A percentile compares a stretch with the other conserved stretches of the same genome.
Evolutionary conservation across 345 rosid genomes (phyloP).

Genomic region (Eucalyptus melliodora): DNA sequence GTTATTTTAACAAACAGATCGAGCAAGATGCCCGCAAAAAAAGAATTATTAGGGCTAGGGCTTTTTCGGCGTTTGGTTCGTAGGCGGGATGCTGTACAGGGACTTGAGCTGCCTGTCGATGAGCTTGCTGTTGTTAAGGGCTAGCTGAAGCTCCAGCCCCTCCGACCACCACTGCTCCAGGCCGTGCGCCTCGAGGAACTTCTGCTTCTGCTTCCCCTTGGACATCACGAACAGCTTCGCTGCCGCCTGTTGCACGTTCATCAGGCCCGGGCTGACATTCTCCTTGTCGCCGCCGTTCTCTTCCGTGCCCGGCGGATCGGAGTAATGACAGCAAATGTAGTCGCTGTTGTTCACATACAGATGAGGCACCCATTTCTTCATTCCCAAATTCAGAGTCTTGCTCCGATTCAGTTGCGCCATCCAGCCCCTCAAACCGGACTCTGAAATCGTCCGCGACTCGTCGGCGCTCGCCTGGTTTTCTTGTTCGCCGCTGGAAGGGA

Average conservation of each 20-base stretch:
- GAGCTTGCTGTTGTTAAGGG: slow-evolving; percentile 61
- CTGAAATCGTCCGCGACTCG: slow-evolving; percentile 1
- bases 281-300: slow-evolving; percentile 36
- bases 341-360: slow-evolving; percentile 86
- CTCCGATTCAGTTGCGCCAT: slow-evolving; percentile 29
- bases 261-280: slow-evolving; percentile 14
- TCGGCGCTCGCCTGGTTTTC: not conserved
- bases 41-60: not conserved
- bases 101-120: slow-evolving; percentile 88
- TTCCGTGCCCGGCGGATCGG: slow-evolving; percentile 30
- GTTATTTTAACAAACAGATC: not conserved
- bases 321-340: slow-evolving; percentile 76
- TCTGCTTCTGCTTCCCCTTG: slow-evolving; percentile 92
- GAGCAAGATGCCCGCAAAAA: not conserved
- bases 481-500: slow-evolving; percentile 28
- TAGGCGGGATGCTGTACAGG: slow-evolving; percentile 41
- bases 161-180: slow-evolving; percentile 99
- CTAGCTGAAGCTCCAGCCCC: slow-evolving; percentile 58
- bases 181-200: slow-evolving; percentile 89
- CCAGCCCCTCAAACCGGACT: slow-evolving; percentile 51
- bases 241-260: slow-evolving; percentile 34
- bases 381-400: slow-evolving; percentile 18
- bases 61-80: slow-evolving; percentile 6
- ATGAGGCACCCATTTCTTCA: slow-evolving; percentile 82
- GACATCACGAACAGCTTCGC: slow-evolving; percentile 91